Evolutionary conservation across 148 eudicot genomes (phyloP).

Genomic region (Hydrangea macrophylla): DNA sequence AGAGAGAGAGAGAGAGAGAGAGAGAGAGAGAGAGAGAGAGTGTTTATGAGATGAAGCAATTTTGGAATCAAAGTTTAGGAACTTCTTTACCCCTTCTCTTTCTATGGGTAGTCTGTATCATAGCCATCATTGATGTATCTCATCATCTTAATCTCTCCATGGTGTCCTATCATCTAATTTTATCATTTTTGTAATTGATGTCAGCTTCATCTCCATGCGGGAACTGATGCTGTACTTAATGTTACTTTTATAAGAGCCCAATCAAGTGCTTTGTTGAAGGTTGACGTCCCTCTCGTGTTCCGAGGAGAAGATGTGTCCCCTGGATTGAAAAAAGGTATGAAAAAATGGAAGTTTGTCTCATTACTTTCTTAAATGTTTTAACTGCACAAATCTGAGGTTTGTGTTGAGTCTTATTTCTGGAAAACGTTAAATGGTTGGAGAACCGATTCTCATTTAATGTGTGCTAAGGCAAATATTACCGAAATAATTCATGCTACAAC

Average conservation of each 20-base stretch:
- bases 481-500: not conserved
- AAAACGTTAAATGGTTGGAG: not conserved
- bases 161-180: constrained; percentile 2
- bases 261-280: constrained; percentile 75
- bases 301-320: constrained; percentile 95
- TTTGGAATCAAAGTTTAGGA: no score
- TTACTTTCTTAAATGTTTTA: not conserved
- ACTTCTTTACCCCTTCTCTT: no score
- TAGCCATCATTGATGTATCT: no score
- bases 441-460: no score
- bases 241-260: constrained; percentile 94
- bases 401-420: not conserved
- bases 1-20: no score
- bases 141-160: not conserved
- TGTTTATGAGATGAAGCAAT: no score
- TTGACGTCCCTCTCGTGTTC: constrained; percentile 82
- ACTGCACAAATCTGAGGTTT: not conserved
- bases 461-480: no score
- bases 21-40: no score
- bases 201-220: constrained; percentile 86
- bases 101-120: no score
- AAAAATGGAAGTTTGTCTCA: not conserved
- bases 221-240: constrained; percentile 74
- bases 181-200: constrained; percentile 14
- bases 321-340: constrained; percentile 82